Evolutionary conservation across 2,329 filamentous ascomycete species (phyloP), one percentile per base, ranked within the genome.

Genomic region (Phymatotrichopsis omnivora): DNA sequence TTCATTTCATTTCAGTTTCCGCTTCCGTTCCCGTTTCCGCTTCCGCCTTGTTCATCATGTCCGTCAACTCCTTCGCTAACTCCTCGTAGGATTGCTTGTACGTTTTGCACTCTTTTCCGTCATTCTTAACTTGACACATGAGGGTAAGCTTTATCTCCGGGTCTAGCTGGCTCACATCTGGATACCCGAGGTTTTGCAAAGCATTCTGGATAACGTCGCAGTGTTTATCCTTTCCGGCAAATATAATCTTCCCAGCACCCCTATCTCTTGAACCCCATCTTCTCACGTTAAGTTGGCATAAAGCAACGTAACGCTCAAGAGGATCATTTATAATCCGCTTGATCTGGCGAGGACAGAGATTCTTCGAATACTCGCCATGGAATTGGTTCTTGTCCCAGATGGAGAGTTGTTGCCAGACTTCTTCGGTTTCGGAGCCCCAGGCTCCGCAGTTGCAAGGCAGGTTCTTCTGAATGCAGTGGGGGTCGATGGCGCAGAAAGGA

Each of bases 261-360:
- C 45, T 28, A 6, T 47, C 47, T 22, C 47, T 42, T 5, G 19
- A 47, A 12, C 27, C 20, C 8, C 39, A 28, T 10, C 47, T 45
- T 10, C 29, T 45, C 10, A 52, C 36, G 3, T 41, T 32, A 14
- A 55, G 31, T 22, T 45, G 33, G 16, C 53, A 54, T n/a, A 49
- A 45, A 5, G 53, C 51, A 24, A 55, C 33, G 23, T 52, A 55
- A n/a, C 42, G 38, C 42, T 55, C 53, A 6, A 55, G 33, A 1
- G 46, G 45, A 17, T 55, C 42, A 1, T 20, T 14, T 3, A 55
- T 36, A 12, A 39, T 55, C 14, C 42, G 40, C 20, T 48, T 38
- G n/a, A 55, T 51, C 28, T 53, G 51, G 4, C 51, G 48, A 3
- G 51, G 51, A 12, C 51, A 53, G 20, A 52, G 22, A 5, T 37